A percentile compares a stretch with the other conserved stretches of the same genome.
These are phyloP conservation scores for Claviceps paspali DNA, from an alignment of 2,329 filamentous ascomycete genomes.

Conservation along the genomic window DNA sequence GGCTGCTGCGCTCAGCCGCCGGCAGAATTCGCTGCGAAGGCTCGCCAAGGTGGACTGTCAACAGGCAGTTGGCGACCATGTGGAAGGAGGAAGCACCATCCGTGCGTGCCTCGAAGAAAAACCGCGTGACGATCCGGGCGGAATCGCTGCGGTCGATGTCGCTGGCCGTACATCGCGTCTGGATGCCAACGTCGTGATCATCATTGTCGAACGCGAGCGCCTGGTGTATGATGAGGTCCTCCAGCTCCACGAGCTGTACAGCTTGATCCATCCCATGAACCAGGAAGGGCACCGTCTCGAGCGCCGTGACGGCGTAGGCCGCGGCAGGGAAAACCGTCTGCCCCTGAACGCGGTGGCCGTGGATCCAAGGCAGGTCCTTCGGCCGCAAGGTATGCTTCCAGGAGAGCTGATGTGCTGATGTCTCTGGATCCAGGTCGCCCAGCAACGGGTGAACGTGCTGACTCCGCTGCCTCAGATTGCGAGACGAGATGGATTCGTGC, in stretches of 20 bases:
- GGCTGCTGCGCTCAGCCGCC: background rate
- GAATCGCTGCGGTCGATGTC: background rate
- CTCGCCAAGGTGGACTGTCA: background rate
- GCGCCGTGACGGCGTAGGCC: constrained; percentile 20
- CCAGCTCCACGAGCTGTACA: background rate
- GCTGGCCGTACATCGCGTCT: background rate
- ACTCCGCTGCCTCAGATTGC: constrained; percentile 4
- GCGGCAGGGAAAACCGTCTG: constrained; percentile 26
- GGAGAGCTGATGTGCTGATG: constrained; percentile 5
- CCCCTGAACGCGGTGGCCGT: constrained; percentile 28
- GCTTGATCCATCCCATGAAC: background rate
- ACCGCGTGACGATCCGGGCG: background rate
- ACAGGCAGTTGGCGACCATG: background rate
- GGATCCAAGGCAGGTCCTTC: constrained; percentile 20
- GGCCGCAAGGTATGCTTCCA: constrained; percentile 12
- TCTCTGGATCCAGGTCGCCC: constrained; percentile 6
- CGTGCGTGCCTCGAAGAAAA: background rate
- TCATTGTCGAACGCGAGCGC: constrained; percentile 1
- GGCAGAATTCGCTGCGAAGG: background rate
- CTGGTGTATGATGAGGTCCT: background rate
- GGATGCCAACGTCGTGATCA: background rate
- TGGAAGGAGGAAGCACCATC: background rate
- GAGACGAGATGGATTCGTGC: constrained; percentile 5
- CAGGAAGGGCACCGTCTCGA: background rate
- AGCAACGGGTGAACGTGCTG: constrained; percentile 8